phyloP scores from a whole-genome alignment of 768 basidiomycete species.

The Lactarius sanguifluus region DNA sequence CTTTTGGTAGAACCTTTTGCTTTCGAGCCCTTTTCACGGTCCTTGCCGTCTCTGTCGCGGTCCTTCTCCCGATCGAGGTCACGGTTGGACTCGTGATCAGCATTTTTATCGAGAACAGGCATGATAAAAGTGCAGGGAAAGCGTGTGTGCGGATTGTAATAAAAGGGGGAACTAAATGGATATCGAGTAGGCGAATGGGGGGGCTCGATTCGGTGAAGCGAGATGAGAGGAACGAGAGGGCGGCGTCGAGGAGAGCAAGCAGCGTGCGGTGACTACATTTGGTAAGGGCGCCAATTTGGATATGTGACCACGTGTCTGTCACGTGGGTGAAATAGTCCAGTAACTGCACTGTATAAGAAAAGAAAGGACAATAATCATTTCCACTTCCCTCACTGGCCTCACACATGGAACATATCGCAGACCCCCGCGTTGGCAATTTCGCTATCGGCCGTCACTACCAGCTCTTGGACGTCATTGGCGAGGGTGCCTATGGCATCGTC shows the following conservation, averaged over 20 bases:
- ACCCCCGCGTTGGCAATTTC: constrained; percentile 32
- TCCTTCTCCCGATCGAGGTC: constrained; percentile 30
- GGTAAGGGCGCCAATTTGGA: constrained; percentile 17
- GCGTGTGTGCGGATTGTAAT: neutral
- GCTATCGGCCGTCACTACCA: constrained; percentile 69
- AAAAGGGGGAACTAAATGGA: constrained; percentile 1
- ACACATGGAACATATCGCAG: constrained; percentile 35
- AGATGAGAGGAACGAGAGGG: constrained; percentile 15
- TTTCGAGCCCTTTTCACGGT: constrained; percentile 31
- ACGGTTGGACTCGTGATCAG: constrained; percentile 26
- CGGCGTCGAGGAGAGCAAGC: constrained; percentile 27
- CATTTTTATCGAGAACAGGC: constrained; percentile 30
- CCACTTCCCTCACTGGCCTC: neutral
- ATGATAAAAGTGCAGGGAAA: constrained; percentile 16
- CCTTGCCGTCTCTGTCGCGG: constrained; percentile 29
- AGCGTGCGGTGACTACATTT: constrained; percentile 16
- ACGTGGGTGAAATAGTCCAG: constrained; percentile 1
- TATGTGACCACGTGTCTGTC: constrained; percentile 6
- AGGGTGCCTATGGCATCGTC: constrained; percentile 94
- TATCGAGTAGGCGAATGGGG: constrained; percentile 16
- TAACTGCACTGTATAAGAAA: neutral
- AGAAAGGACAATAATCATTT: neutral
- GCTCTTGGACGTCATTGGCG: constrained; percentile 84
- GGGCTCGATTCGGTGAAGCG: constrained; percentile 12
- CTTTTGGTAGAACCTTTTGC: constrained; percentile 33